Base-by-base conservation (phyloP, 768 basidiomycete species). In the Fomitopsis serialis region DNA sequence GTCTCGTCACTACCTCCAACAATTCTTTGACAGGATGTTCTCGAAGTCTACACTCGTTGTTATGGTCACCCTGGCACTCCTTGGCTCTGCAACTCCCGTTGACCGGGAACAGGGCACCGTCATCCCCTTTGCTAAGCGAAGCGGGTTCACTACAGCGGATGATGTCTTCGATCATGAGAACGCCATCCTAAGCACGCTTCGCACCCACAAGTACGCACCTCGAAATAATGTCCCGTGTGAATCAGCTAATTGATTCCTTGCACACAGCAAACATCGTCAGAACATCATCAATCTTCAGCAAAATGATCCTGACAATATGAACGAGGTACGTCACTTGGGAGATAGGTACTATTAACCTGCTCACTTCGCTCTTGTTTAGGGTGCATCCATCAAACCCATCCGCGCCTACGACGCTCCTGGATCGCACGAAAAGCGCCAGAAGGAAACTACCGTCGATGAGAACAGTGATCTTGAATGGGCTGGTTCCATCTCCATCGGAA, bases 401-500 rank as follows among this genome's bases (percentile, higher is more conserved):
- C 32, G 36, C 52, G 46, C 52, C 37, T 54, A 62, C 43, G 55
- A 57, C 25, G 50, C 35, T 25, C 12, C 21, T 21, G 37, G 37
- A 17, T 9, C 27, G 17, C 49, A 37, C 25, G 50, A 36, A 29
- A 67, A 63, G 58, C 66, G 71, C 21, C 70, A 73, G 60, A 55
- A 52, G 12, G 70, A 70, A 58, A 10, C 61, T 1, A 58, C 73
- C n/a, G 71, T 67, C 11, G 71, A 72, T 58, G 64, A 72, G 53
- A 57, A 70, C 13, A 52, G 61, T 46, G 70, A 71, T 44, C 34
- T 47, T 54, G 69, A 73, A 51, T 76, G 76, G 75, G 66, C 70
- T 12, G 76, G 74, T 24, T 55, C 59, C 25, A 66, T 76, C 50
- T 60, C 67, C 21, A 72, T 75, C 54, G 74, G 74, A 42, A 70